A percentile compares a stretch with the other conserved stretches of the same genome.
These are phyloP conservation scores for Moricandia moricandioides DNA, from an alignment of 345 rosid species.

Conservation along the genomic window DNA sequence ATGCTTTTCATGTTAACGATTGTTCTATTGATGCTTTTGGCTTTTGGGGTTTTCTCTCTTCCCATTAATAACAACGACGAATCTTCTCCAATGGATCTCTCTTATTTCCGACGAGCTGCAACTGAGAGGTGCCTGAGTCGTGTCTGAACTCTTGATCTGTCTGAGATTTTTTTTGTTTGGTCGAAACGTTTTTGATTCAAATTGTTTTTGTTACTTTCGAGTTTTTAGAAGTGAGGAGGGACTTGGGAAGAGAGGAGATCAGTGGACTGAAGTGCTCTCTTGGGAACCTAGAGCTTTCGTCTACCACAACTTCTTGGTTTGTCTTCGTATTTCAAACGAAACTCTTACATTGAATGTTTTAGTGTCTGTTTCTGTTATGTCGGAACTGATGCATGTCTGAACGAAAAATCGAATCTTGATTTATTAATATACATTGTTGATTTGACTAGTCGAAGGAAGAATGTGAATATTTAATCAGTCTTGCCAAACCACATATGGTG, in stretches of 20 bases:
- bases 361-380: slow-evolving; percentile 16
- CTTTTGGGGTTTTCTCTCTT: slow-evolving; percentile 66
- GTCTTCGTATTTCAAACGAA: slow-evolving; percentile 20
- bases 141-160: not conserved
- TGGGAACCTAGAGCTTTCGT: slow-evolving; percentile 92
- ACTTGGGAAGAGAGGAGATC: slow-evolving; percentile 63
- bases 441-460: slow-evolving; percentile 75
- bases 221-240: slow-evolving; percentile 47
- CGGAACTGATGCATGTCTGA: slow-evolving; percentile 3
- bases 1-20: slow-evolving; percentile 65
- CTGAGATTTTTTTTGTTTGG: not conserved
- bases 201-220: not conserved
- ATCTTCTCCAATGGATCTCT: slow-evolving; percentile 50
- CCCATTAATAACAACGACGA: slow-evolving; percentile 50
- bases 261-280: slow-evolving; percentile 85
- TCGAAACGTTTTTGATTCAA: not conserved
- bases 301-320: slow-evolving; percentile 84
- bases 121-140: slow-evolving; percentile 48
- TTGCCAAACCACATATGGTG: slow-evolving; percentile 79
- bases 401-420: not conserved
- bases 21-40: slow-evolving; percentile 68
- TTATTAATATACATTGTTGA: not conserved
- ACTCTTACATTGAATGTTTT: not conserved
- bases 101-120: slow-evolving; percentile 53
- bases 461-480: slow-evolving; percentile 77